Evolutionary conservation across 345 rosid species (phyloP).

Genomic region (Geranium rotundifolium): DNA sequence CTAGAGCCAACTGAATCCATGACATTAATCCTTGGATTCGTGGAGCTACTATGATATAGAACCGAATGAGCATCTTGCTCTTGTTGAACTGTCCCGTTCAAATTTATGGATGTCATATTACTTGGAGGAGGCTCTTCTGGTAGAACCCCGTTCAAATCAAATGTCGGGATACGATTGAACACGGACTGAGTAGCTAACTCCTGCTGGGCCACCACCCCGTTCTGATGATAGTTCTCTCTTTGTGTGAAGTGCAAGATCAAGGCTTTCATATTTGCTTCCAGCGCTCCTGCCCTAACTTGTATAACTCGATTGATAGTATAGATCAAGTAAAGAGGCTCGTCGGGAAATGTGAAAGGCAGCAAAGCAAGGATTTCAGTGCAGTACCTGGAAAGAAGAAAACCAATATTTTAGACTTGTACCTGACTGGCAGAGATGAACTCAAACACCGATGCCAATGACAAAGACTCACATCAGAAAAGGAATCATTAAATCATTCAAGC

Average conservation of each 20-base stretch:
- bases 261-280: constrained; percentile 89
- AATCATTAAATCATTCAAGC: constrained; percentile 49
- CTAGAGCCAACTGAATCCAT: constrained; percentile 25
- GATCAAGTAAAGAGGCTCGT: constrained; percentile 93
- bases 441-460: constrained; percentile 4
- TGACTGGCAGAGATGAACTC: constrained; percentile 4
- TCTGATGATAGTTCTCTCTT: constrained; percentile 37
- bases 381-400: constrained; percentile 47
- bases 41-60: constrained; percentile 14
- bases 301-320: constrained; percentile 83
- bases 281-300: constrained; percentile 87
- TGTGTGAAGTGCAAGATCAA: constrained; percentile 39
- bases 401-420: constrained; percentile 10
- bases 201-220: constrained; percentile 35
- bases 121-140: too few relatives aligned
- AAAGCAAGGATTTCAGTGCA: constrained; percentile 93
- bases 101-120: constrained; percentile 32
- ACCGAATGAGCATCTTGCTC: constrained; percentile 30
- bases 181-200: constrained; percentile 15
- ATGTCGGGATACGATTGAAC: constrained; percentile 5
- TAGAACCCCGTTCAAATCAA: too few relatives aligned
- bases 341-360: constrained; percentile 87
- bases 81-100: constrained; percentile 47
- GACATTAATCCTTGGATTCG: constrained; percentile 28
- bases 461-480: constrained; percentile 75